phyloP scores from a whole-genome alignment of 2,329 filamentous ascomycete species.

The Cyphellophora attinorum region DNA sequence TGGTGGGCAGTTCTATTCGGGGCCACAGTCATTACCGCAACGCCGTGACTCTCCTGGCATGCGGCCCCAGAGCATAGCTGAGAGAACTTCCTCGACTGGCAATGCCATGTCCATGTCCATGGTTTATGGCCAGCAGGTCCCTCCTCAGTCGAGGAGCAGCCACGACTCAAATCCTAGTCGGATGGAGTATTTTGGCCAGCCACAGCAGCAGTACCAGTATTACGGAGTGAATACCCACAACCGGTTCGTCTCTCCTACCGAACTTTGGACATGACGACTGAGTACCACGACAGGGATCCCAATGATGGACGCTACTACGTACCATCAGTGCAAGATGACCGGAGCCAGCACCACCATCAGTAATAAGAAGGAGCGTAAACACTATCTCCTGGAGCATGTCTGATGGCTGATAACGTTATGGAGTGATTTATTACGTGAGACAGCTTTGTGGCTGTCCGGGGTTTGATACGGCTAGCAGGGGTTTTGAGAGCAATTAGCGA shows the following conservation, averaged over 20 bases:
- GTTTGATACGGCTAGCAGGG: too few relatives aligned
- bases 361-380: too few relatives aligned
- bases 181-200: constrained; percentile 16
- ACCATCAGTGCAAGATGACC: too few relatives aligned
- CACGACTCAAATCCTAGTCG: constrained; percentile 9
- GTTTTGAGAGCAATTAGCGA: too few relatives aligned
- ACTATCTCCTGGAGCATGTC: too few relatives aligned
- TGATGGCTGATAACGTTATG: too few relatives aligned
- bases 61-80: constrained; percentile 20
- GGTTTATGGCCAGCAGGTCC: constrained; percentile 8
- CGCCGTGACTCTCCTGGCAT: constrained; percentile 25
- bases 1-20: constrained; percentile 25
- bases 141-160: constrained; percentile 8
- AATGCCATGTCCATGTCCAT: constrained; percentile 14
- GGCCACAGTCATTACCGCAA: constrained; percentile 21
- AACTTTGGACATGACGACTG: constrained; percentile 19
- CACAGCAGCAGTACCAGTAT: too few relatives aligned
- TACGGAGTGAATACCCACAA: constrained; percentile 16
- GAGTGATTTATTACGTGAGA: too few relatives aligned
- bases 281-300: too few relatives aligned
- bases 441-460: too few relatives aligned
- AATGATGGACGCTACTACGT: too few relatives aligned
- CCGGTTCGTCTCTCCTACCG: constrained; percentile 19
- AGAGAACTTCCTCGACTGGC: constrained; percentile 9
- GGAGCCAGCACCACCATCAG: too few relatives aligned